Base-by-base conservation (phyloP, 2,329 filamentous ascomycete species). In the Ophiostoma piceae region DNA sequence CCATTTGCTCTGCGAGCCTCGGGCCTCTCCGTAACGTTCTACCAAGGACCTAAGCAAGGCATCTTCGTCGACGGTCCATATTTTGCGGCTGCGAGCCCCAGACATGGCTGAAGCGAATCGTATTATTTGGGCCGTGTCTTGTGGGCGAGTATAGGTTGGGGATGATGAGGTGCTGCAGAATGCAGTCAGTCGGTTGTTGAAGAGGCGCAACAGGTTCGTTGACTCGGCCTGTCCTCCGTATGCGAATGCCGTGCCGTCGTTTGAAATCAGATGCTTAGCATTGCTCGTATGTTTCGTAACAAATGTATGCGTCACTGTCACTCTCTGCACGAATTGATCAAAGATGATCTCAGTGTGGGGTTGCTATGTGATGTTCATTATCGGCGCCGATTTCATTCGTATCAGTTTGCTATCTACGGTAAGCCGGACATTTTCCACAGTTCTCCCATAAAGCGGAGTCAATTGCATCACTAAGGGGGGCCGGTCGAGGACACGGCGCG, bases 11-110 rank as follows among this genome's bases (percentile, higher is more conserved):
- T 41, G 64, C 0, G 60, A 16, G 1, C 60, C 68, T n/a, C 68
- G 39, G 5, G 68, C 60, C 29, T 69, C 68, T 41, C 68, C 68
- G 14, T 69, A 69, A 11, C 64, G 60, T 35, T 32, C 60, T 2
- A 69, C 68, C 39, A 69, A n/a, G 1, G 60, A 32, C 39, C 22
- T 22, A 3, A 69, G 60, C 57, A 65, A 16, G 6, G 60, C 60
- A 26, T 69, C 68, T 19, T 69, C 68, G 2, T 65, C 62, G 6
- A 39, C 62, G 7, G 62, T 39, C 62, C 62, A 65, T n/a, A 65
- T 37, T 39, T 65, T 65, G 32, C 62, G 62, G 62, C 62, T 65
- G 62, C 29, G 37, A 16, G 57, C 26, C 26, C 57, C 57, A 29
- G 57, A 62, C 57, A 62, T 62, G 57, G 57, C 26, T 7, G 22